Conservation (phyloP, 345 rosid species). For the Orychophragmus violaceus region DNA sequence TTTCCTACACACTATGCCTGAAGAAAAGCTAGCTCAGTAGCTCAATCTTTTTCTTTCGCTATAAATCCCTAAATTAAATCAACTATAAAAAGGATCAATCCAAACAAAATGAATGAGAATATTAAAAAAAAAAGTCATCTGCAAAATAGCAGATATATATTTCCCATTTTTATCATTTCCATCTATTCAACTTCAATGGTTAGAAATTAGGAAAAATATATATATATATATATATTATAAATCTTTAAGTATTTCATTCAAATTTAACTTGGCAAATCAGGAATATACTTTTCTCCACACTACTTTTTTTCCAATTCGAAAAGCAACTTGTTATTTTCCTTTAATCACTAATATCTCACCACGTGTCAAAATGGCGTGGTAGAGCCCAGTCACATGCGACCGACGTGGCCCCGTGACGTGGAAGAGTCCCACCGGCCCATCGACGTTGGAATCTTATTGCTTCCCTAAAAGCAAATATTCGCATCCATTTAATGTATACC, state of each 20-base stretch:
- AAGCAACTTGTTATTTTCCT: not conserved
- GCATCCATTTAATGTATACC: constrained; percentile 6
- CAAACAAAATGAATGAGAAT: not conserved
- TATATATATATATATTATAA: no score
- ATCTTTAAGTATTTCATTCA: not conserved
- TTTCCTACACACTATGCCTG: not conserved
- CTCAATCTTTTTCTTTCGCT: not conserved
- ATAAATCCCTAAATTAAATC: not conserved
- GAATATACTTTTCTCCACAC: not conserved
- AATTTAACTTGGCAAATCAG: constrained; percentile 3
- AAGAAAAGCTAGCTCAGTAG: not conserved
- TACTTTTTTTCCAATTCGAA: not conserved
- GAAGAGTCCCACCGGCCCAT: constrained; percentile 11
- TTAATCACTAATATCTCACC: not conserved
- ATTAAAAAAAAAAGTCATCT: not conserved
- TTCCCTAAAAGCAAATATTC: constrained; percentile 26
- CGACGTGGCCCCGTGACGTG: constrained; percentile 24
- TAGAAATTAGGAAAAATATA: not conserved
- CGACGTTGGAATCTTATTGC: constrained; percentile 8
- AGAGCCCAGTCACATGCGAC: constrained; percentile 19
- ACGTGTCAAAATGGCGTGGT: constrained; percentile 18
- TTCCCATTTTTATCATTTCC: not conserved
- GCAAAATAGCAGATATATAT: not conserved
- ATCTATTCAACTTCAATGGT: not conserved
- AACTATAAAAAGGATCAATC: not conserved